Evolutionary conservation across 331 rosid genomes (phyloP).

Genomic region (Malus hybrid): DNA sequence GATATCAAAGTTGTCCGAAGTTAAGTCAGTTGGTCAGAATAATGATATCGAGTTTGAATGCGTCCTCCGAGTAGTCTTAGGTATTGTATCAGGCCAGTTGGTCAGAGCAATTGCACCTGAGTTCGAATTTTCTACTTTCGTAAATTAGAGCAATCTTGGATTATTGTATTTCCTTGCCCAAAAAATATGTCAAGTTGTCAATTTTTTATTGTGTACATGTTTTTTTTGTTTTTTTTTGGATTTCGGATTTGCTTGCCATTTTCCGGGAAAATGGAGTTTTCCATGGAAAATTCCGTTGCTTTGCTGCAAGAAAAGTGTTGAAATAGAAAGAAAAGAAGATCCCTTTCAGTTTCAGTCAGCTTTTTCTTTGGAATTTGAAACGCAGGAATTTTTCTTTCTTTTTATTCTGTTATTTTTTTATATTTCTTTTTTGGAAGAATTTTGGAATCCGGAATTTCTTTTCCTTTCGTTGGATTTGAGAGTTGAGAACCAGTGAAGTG

Average conservation of each 20-base stretch:
- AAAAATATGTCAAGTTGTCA: neutral
- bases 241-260: slow-evolving; percentile 12
- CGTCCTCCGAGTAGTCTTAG: too few species aligned
- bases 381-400: neutral
- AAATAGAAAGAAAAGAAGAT: neutral
- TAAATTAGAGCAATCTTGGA: too few species aligned
- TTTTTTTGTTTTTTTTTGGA: neutral
- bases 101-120: too few species aligned
- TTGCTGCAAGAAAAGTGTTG: neutral
- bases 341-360: slow-evolving; percentile 1
- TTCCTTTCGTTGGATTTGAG: neutral
- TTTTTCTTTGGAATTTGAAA: slow-evolving; percentile 5
- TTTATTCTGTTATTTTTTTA: neutral
- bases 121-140: too few species aligned
- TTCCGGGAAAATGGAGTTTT: neutral
- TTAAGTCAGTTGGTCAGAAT: too few species aligned
- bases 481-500: neutral
- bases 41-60: too few species aligned
- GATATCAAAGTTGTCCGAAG: too few species aligned
- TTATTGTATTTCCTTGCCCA: too few species aligned
- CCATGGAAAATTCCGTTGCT: neutral
- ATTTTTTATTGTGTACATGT: neutral
- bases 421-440: neutral
- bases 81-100: too few species aligned
- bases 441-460: slow-evolving; percentile 4